These are phyloP conservation scores for Gautieria morchelliformis DNA, from an alignment of 768 basidiomycete genomes.

Conservation along the genomic window DNA sequence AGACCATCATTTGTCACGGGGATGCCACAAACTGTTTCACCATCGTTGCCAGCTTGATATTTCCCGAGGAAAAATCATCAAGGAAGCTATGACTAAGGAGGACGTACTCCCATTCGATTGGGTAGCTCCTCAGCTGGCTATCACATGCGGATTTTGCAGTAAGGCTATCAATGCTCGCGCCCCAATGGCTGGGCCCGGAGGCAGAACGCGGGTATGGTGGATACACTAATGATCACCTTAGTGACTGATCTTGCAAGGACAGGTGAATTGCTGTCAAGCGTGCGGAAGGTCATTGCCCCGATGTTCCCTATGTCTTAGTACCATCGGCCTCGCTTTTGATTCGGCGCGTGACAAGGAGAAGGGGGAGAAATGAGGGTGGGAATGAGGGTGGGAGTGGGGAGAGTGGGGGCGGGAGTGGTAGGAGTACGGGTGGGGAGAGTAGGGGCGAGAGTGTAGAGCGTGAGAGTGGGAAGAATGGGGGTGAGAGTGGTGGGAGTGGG, in stretches of 20 bases:
- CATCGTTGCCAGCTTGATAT: conserved; percentile 68
- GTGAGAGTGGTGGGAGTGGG: background rate
- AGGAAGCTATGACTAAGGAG: conserved; percentile 45
- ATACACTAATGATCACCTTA: background rate
- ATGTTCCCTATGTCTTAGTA: conserved; percentile 75
- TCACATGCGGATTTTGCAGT: conserved; percentile 74
- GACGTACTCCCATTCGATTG: conserved; percentile 45
- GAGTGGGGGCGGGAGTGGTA: background rate
- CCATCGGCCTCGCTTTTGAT: conserved; percentile 60
- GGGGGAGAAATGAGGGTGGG: background rate
- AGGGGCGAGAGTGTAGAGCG: too few relatives aligned
- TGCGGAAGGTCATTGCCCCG: conserved; percentile 48
- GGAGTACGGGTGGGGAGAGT: background rate
- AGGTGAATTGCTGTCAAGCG: conserved; percentile 15
- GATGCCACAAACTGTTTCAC: conserved; percentile 46
- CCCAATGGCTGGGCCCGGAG: background rate
- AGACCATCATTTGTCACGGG: conserved; percentile 41
- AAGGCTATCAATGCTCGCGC: conserved; percentile 41
- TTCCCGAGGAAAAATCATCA: conserved; percentile 58
- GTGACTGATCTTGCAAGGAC: background rate
- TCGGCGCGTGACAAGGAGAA: conserved; percentile 46
- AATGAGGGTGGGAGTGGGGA: background rate
- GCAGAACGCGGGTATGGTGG: conserved; percentile 1
- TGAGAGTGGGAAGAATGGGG: background rate
- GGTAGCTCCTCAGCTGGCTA: conserved; percentile 61